Evolutionary conservation across 371 early-diverging fungal species (phyloP).

Genomic region (Mucor indicus): DNA sequence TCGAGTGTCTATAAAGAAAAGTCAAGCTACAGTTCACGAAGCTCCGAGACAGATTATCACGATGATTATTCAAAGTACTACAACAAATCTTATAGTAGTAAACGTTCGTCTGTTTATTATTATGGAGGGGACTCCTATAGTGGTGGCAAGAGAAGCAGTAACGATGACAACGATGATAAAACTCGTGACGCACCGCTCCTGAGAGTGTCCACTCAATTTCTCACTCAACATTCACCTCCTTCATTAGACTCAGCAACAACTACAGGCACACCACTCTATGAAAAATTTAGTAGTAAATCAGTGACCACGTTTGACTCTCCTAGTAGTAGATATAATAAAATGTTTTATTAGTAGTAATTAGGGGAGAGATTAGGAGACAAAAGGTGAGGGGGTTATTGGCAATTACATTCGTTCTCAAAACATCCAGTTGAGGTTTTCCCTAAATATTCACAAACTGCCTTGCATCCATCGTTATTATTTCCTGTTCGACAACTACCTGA

Average conservation of each 20-base stretch:
- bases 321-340: neutral
- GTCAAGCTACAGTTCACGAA: neutral
- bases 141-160: neutral
- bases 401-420: conserved; percentile 14
- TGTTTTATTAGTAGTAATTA: too few relatives aligned
- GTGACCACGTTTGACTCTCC: neutral
- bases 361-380: neutral
- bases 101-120: conserved; percentile 1
- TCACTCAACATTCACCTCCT: neutral
- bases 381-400: neutral
- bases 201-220: neutral
- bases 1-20: neutral
- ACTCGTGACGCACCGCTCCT: neutral
- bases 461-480: conserved; percentile 17
- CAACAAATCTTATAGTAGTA: neutral
- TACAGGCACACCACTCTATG: conserved; percentile 3
- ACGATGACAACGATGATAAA: neutral
- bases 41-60: neutral
- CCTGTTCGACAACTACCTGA: conserved; percentile 15
- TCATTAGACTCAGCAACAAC: neutral
- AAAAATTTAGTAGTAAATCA: neutral
- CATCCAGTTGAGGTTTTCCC: conserved; percentile 12
- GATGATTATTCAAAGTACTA: too few relatives aligned
- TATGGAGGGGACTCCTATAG: neutral
- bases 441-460: conserved; percentile 14